A percentile compares a stretch with the other conserved stretches of the same genome.
Evolutionary conservation across 805 yeast species (phyloP).

Genomic region (Ogataea philodendri): DNA sequence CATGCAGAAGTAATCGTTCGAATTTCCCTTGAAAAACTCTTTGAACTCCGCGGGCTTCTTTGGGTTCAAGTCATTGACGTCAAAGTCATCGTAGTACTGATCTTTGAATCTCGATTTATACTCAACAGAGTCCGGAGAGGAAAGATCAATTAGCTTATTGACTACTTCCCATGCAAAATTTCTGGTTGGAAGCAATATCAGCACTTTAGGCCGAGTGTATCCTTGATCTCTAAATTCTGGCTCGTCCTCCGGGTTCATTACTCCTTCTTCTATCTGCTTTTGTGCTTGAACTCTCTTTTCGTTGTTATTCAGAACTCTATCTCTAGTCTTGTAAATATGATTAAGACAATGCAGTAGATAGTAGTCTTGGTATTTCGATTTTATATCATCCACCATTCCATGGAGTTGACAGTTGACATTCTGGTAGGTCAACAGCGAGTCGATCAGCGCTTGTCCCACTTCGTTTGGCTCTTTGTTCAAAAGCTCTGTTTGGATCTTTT

Average conservation of each 20-base stretch:
- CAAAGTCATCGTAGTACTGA: constrained; percentile 58
- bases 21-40: constrained; percentile 79
- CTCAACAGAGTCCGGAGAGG: constrained; percentile 75
- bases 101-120: constrained; percentile 70
- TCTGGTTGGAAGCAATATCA: constrained; percentile 82
- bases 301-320: constrained; percentile 75
- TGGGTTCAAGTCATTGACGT: constrained; percentile 34
- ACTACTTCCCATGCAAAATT: constrained; percentile 71
- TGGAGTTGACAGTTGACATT: constrained; percentile 61
- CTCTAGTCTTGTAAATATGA: constrained; percentile 85
- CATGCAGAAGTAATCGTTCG: constrained; percentile 85
- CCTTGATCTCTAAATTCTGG: constrained; percentile 88
- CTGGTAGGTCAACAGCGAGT: constrained; percentile 68
- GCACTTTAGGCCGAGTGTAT: constrained; percentile 86
- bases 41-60: constrained; percentile 82
- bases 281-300: constrained; percentile 47
- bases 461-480: constrained; percentile 33
- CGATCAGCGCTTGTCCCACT: constrained; percentile 53
- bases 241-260: constrained; percentile 33
- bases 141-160: constrained; percentile 53
- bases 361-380: constrained; percentile 49
- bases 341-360: constrained; percentile 73
- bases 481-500: constrained; percentile 40
- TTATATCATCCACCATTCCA: constrained; percentile 42
- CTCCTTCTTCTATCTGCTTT: constrained; percentile 37